Base-by-base conservation (phyloP, 108 stramenopile genomes). In the Phaeodactylum tricornutum region DNA sequence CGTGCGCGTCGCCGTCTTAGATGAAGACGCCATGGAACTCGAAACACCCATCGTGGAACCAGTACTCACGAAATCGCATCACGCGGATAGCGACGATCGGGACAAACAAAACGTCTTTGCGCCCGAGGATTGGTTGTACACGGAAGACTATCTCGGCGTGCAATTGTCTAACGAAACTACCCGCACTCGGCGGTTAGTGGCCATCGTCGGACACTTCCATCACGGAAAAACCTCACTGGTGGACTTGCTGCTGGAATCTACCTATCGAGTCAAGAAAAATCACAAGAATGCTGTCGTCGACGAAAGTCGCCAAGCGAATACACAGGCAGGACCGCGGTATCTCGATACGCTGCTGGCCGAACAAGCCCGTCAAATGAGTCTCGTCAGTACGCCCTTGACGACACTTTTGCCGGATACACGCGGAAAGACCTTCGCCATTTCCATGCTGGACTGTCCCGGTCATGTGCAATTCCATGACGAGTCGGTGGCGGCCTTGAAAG, bases 11-110 rank as follows among this genome's bases (percentile, higher is more conserved):
- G 93, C 96, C 1, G 95, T 96, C 2, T 69, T 97, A 34, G 98
- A 99, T 53, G 96, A 99, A 68, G 98, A 99, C 66, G 91, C 97
- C 26, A 96, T 97, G 86, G 92, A 87, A 22, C 57, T 99, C 43
- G 87, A 93, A 19, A 87, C 94, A 53, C 98, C 98, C 1, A 84
- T 99, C 51, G 84, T 99, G 25, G 87, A 93, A 61, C 96, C 96
- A 0, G 74, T 95, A 0, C 24, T 52, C 25, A 59, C 57, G 4
- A 94, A 95, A 58, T 79, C 59, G 3, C 54, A 68, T 50, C 40
- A 16, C 2, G 60, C 45, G 14, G 51, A 48, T 1, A 11, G 9
- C 8, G 12, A 34, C 33, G 33, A 34, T 12, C 39, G 21, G 21
- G 4, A 15, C 39, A 41, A 50, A 7, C 47, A 52, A 16, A 40